A percentile compares a stretch with the other conserved stretches of the same genome.
Evolutionary conservation across 2,329 filamentous ascomycete species (phyloP).

Genomic region (Aureobasidium namibiae): DNA sequence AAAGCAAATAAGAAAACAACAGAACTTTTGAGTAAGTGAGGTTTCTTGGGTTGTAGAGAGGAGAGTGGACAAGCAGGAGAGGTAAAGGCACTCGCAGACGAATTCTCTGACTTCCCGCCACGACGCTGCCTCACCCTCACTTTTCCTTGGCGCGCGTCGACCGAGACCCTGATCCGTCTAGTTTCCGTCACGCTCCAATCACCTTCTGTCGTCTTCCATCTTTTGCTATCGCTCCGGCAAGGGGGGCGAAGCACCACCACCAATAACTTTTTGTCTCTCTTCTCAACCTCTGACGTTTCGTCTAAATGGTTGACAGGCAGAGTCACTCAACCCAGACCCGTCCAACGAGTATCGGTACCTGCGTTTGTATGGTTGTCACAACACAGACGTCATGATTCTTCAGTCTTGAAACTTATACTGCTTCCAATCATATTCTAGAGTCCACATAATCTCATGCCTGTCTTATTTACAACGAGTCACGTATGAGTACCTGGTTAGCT

Average conservation of each 20-base stretch:
- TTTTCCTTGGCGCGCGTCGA: not conserved
- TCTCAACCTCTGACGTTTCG: not conserved
- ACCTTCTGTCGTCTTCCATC: not conserved
- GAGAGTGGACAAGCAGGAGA: not conserved
- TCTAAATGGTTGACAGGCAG: not conserved
- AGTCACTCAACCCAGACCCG: not conserved
- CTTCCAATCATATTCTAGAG: too few species aligned
- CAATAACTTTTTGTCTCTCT: not conserved
- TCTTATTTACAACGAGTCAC: too few species aligned
- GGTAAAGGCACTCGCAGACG: not conserved
- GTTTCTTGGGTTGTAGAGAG: not conserved
- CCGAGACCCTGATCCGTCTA: not conserved
- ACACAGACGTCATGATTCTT: too few species aligned
- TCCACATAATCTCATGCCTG: not conserved
- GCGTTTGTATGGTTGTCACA: too few species aligned
- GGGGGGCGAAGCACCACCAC: not conserved
- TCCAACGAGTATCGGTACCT: too few species aligned
- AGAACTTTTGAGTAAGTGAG: conserved; percentile 7
- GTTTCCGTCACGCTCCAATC: not conserved
- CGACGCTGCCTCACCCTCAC: not conserved
- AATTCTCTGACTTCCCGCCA: not conserved
- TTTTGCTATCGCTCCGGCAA: not conserved
- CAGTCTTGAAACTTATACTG: too few species aligned
- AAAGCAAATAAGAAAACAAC: conserved; percentile 12
- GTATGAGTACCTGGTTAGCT: not conserved